Conservation (phyloP, 805 yeast genomes). For the Zygotorulaspora florentina region DNA sequence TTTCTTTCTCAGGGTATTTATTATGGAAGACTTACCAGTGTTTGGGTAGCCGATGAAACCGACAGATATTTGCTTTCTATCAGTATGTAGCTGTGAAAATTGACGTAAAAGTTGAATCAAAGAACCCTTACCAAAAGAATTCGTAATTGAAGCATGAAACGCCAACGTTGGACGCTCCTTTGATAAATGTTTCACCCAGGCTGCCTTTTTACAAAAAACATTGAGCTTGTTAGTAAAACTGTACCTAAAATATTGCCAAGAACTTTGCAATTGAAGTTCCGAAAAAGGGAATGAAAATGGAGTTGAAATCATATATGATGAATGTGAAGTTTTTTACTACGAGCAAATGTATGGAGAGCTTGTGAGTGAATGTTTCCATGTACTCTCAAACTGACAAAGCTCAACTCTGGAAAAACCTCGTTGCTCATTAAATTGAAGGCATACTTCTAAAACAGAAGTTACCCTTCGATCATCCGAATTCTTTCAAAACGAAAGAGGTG, state of each 20-base stretch:
- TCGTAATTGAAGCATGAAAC: constrained; percentile 95
- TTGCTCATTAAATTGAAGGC: constrained; percentile 44
- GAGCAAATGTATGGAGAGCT: constrained; percentile 42
- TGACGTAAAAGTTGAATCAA: constrained; percentile 90
- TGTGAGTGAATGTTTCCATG: background rate
- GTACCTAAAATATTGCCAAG: constrained; percentile 11
- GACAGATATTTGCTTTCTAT: constrained; percentile 92
- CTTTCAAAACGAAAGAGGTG: constrained; percentile 36
- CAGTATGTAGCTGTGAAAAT: constrained; percentile 84
- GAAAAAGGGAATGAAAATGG: background rate
- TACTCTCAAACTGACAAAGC: constrained; percentile 30
- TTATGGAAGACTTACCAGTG: constrained; percentile 95
- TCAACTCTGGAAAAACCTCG: constrained; percentile 74
- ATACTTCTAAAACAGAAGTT: constrained; percentile 43
- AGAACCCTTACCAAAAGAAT: constrained; percentile 97
- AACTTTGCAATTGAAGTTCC: background rate
- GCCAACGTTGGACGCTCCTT: constrained; percentile 92
- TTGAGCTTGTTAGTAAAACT: constrained; percentile 33
- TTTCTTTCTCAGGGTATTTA: constrained; percentile 88
- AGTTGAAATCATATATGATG: background rate
- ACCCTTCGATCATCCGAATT: constrained; percentile 36
- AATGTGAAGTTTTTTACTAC: constrained; percentile 88
- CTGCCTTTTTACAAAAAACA: constrained; percentile 58
- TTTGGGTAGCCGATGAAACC: constrained; percentile 98
- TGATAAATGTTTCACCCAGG: constrained; percentile 95